Evolutionary conservation across 2,329 filamentous ascomycete species (phyloP).

Genomic region (Cladorrhinum sp.): DNA sequence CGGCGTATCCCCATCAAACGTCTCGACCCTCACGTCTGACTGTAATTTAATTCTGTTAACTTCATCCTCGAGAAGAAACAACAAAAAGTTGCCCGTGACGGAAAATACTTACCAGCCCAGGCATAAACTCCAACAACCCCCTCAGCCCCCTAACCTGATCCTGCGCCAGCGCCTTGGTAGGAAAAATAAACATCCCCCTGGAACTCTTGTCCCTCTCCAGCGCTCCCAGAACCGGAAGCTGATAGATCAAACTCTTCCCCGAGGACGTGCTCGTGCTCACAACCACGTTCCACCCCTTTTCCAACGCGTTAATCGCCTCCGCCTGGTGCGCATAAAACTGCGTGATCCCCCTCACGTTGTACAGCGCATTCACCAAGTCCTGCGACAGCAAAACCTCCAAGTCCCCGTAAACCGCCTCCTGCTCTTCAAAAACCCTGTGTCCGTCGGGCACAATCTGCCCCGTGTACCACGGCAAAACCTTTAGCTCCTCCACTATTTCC

Average conservation of each 20-base stretch:
- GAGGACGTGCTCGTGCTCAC: slow-evolving; percentile 94
- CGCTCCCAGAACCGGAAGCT: slow-evolving; percentile 84
- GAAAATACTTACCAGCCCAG: slow-evolving; percentile 55
- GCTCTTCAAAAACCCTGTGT: slow-evolving; percentile 84
- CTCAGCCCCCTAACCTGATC: slow-evolving; percentile 88
- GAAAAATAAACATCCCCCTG: slow-evolving; percentile 95
- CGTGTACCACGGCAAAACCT: slow-evolving; percentile 80
- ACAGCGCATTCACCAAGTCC: slow-evolving; percentile 89
- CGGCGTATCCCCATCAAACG: slow-evolving; percentile 92
- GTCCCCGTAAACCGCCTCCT: slow-evolving; percentile 77
- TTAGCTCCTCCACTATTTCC: slow-evolving; percentile 82
- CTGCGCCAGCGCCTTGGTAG: slow-evolving; percentile 93
- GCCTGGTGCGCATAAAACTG: slow-evolving; percentile 88
- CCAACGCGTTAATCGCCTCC: slow-evolving; percentile 84
- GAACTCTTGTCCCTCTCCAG: slow-evolving; percentile 74
- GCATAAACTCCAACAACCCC: slow-evolving; percentile 78
- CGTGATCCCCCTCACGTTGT: slow-evolving; percentile 84
- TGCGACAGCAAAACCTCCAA: slow-evolving; percentile 85
- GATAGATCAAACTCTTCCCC: slow-evolving; percentile 97
- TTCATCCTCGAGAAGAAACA: too few relatives aligned
- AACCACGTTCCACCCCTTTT: slow-evolving; percentile 81
- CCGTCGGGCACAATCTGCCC: slow-evolving; percentile 92
- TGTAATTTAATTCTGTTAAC: too few relatives aligned
- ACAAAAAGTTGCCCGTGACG: too few relatives aligned
- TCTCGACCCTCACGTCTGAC: slow-evolving; percentile 74